Base-by-base conservation (phyloP, 768 basidiomycete genomes). In the Epithele typhae region DNA sequence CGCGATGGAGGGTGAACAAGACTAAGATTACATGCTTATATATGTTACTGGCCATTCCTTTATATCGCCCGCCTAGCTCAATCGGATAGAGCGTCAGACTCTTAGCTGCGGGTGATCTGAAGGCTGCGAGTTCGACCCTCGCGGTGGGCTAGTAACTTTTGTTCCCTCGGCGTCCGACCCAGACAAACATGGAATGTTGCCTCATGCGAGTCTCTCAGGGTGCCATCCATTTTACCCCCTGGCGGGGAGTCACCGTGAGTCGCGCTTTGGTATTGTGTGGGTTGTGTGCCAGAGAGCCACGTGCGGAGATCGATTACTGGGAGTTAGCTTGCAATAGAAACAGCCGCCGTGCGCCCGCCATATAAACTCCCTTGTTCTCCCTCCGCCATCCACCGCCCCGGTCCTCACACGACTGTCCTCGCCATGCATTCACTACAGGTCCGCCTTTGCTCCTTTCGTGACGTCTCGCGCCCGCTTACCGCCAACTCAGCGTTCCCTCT, bases 71-170 rank as follows among this genome's bases (percentile, higher is more conserved):
- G 51, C 43, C 43, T 49, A 43, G 47, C 47, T 43, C 47, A 50
- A 50, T 50, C 43, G 49, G 49, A 50, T 45, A 50, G 77, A 77
- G 75, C 75, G 75, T 77, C 75, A 78, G 75, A 77, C 75, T 77
- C 74, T 77, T 78, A 78, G 9, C 14, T 30, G 27, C 27, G 27
- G 27, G 27, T 30, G 27, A 77, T 77, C 75, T 76, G 75, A 77
- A 77, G 76, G 74, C 73, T 76, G 75, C 76, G 75, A 75, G 76
- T 76, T 76, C 76, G 74, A 76, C 76, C 75, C 74, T 75, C 76
- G 75, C 74, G 75, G 76, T 76, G 74, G 76, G 74, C 74, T 76
- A 75, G 40, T 36, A n/a, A n/a, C 14, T 30, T 30, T 30, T n/a
- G n/a, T n/a, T n/a, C n/a, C n/a, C n/a, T n/a, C n/a, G n/a, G n/a